Evolutionary conservation across 73 alveolate genomes (phyloP), one percentile per base, ranked within the genome.

Genomic region (Breviolum minutum): DNA sequence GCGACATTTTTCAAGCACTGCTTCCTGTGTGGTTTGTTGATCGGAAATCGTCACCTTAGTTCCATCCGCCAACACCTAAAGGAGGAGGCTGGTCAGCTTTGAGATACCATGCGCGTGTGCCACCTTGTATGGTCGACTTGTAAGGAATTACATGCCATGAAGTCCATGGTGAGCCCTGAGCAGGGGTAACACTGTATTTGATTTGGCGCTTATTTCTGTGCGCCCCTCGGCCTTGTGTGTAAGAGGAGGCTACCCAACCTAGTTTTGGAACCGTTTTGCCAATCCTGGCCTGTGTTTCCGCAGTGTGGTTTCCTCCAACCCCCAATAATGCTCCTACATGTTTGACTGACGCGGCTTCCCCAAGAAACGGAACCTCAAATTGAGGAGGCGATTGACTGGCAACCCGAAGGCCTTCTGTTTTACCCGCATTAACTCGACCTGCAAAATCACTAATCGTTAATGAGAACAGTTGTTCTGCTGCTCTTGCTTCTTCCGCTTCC

Each of bases 251-350:
- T 8, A 71, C 29, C 32, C 82, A 20, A 11, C 82, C 82, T 20
- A 71, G 32, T 71, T 71, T 9, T 20, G 14, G 82, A 9, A 71
- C 29, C 32, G 32, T 71, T 9, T 20, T 9, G 9, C 10, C 26
- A 8, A 71, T 63, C 63, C 87, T 61, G 13, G 64, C 64, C 9
- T 11, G 63, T 22, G 94, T 85, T 4, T 85, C 94, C 2, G 63
- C 79, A 7, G n/a, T 32, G 63, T 63, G 94, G 19, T 29, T 22
- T 1, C 54, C 94, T 5, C 94, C 26, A 1, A 63, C 64, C 4
- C 54, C 32, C 66, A 85, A n/a, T 64, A 85, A 10, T 2, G 94
- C 94, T 9, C 94, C 94, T 10, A 85, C 94, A 63, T 85, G 94
- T 29, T 62, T 85, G 63, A 85, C 80, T 2, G n/a, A 1, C 11